Base-by-base conservation (phyloP, 2,329 filamentous ascomycete species). In the Nannizzia gypsea region DNA sequence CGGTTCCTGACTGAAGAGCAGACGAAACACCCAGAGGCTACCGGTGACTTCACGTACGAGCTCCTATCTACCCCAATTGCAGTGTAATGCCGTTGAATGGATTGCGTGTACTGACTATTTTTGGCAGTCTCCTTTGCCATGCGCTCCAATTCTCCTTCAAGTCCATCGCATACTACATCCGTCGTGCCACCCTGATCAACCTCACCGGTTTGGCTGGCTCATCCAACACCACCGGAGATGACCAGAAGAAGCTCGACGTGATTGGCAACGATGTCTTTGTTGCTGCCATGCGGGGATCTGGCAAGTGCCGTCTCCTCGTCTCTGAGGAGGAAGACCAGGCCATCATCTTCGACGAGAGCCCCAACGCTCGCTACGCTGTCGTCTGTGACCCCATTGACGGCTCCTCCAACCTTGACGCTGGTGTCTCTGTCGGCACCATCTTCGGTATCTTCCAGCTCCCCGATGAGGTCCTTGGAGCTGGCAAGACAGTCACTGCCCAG, bases 111-210 rank as follows among this genome's bases (percentile, higher is more conserved):
- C 54, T 56, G 15, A 36, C 17, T 2, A 13, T 6, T 11, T 28
- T 24, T 13, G 52, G 58, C 69, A 96, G 91, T 69, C 83, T 99
- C 58, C 84, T 99, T 62, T 96, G 90, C 81, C 93, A 99, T 74
- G 91, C 93, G 62, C 88, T 99, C 62, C 93, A 97, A 76, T 99
- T 97, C 81, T 92, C 93, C 65, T 99, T 99, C 87, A 99, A 99
- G 81, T 95, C 90, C 66, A 99, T 99, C 75, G 90, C 93, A 68
- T 96, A 97, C 82, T 99, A 96, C 81, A 99, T 99, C 76, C 91
- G 92, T 69, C 87, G 93, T 74, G 90, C 92, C 38, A 92, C 90
- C 24, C 80, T 99, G 65, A 92, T 97, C 78, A 96, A 96, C 80
- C 84, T 99, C 63, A 95, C 90, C 58, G 93, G 93, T 63, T 85